Percentiles rank a stretch among this genome's conserved stretches.
These are phyloP conservation scores for Annulohypoxylon stygium DNA, from an alignment of 495 filamentous ascomycete genomes.

Conservation along the genomic window DNA sequence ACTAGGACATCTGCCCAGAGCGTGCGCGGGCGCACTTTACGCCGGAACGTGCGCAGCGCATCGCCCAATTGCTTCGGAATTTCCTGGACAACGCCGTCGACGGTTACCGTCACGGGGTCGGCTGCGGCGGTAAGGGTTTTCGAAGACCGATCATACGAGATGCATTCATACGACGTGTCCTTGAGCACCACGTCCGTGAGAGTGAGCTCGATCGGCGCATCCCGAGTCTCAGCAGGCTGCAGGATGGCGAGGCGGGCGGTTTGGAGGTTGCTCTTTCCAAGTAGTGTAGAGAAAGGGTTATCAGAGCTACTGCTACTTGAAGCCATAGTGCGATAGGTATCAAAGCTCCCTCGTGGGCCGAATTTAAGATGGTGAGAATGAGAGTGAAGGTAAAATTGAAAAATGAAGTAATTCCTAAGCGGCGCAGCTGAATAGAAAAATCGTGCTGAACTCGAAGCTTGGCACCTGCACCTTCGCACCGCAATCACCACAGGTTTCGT, in stretches of 20 bases:
- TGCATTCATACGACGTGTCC: conserved; percentile 46
- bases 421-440: background rate
- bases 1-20: conserved; percentile 48
- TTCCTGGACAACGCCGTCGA: conserved; percentile 31
- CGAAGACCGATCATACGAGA: conserved; percentile 46
- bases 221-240: conserved; percentile 33
- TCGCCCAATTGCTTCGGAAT: conserved; percentile 38
- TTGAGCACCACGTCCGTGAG: conserved; percentile 37
- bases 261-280: conserved; percentile 1
- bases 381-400: background rate
- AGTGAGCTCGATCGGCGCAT: conserved; percentile 38
- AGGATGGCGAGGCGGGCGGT: conserved; percentile 36
- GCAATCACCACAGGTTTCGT: background rate
- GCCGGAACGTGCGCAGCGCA: conserved; percentile 44
- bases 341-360: background rate
- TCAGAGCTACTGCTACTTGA: background rate
- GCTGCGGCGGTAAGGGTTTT: conserved; percentile 2
- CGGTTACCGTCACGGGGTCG: conserved; percentile 9
- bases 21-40: conserved; percentile 40
- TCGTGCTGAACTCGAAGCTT: background rate
- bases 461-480: background rate
- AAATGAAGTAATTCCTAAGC: background rate
- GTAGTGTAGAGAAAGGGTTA: conserved; percentile 33
- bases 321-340: conserved; percentile 13
- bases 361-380: background rate